These are phyloP conservation scores for Trypanosomatidae sp. DNA, from an alignment of 208 protist species.

Conservation along the genomic window DNA sequence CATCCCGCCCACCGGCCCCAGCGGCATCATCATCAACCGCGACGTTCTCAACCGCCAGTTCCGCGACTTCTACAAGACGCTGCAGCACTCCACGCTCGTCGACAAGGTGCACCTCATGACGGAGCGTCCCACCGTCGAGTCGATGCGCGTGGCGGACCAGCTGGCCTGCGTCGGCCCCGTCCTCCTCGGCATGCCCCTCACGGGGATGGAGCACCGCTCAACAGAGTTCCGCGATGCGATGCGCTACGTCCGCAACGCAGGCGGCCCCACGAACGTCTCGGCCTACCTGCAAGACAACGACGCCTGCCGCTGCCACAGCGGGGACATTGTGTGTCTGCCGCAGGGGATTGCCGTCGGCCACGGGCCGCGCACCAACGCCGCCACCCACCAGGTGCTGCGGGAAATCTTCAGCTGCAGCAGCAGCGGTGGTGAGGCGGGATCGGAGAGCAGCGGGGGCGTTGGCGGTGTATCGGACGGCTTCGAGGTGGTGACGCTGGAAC, in stretches of 20 bases:
- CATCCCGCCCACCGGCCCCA: conserved; percentile 73
- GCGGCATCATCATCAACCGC: conserved; percentile 87
- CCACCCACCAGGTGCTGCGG: conserved; percentile 72
- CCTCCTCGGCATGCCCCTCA: conserved; percentile 82
- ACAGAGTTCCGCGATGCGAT: conserved; percentile 91
- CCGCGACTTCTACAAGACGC: conserved; percentile 85
- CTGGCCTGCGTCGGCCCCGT: conserved; percentile 77
- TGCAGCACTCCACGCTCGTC: conserved; percentile 85
- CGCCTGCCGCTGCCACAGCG: conserved; percentile 80
- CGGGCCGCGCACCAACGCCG: conserved; percentile 85
- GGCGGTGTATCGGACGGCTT: too few relatives aligned
- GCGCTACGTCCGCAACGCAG: conserved; percentile 81
- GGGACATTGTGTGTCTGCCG: conserved; percentile 87
- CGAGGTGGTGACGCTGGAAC: conserved; percentile 87
- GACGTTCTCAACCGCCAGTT: conserved; percentile 90
- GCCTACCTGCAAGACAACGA: conserved; percentile 85
- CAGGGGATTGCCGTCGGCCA: conserved; percentile 84
- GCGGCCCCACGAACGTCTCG: conserved; percentile 72
- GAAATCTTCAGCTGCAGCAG: conserved; percentile 47
- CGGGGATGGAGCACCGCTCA: conserved; percentile 82
- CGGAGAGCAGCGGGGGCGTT: too few relatives aligned
- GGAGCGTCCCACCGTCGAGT: conserved; percentile 69
- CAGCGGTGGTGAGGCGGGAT: not conserved
- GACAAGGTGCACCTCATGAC: conserved; percentile 92
- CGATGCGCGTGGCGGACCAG: conserved; percentile 79